These are phyloP conservation scores for Pestalotiopsis sp. DNA, from an alignment of 2,329 filamentous ascomycete genomes.

Conservation along the genomic window DNA sequence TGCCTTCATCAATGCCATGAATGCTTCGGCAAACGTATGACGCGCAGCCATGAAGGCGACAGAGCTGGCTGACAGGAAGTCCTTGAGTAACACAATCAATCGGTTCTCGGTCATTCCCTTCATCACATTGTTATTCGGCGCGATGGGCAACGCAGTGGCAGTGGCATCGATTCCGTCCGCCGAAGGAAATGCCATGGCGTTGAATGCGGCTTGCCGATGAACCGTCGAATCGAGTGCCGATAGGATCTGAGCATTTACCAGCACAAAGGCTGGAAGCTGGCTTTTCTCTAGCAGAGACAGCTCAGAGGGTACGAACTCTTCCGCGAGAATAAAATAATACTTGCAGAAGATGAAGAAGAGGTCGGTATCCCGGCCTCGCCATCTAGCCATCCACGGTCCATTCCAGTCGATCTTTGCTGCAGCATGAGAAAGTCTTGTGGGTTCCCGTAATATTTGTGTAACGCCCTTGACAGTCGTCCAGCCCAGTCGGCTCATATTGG, in stretches of 20 bases:
- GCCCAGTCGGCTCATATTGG: constrained; percentile 57
- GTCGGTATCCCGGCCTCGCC: constrained; percentile 86
- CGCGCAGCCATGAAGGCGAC: constrained; percentile 46
- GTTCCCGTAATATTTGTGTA: constrained; percentile 62
- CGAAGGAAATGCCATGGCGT: constrained; percentile 44
- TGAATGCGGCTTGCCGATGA: constrained; percentile 67
- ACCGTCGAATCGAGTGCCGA: constrained; percentile 80
- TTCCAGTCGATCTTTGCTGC: constrained; percentile 80
- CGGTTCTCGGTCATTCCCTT: constrained; percentile 88
- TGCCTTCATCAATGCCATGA: constrained; percentile 72
- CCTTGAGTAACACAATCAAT: constrained; percentile 78
- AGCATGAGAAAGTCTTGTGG: constrained; percentile 65
- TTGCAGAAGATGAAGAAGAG: constrained; percentile 92
- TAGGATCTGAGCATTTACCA: constrained; percentile 82
- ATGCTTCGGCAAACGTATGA: constrained; percentile 75
- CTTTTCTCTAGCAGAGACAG: constrained; percentile 57
- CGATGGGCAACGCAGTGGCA: constrained; percentile 62
- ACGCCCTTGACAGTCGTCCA: constrained; percentile 55
- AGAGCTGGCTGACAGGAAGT: constrained; percentile 64
- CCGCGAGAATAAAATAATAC: constrained; percentile 78
- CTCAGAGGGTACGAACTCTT: constrained; percentile 67
- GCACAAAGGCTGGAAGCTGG: constrained; percentile 74
- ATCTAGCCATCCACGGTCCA: constrained; percentile 81
- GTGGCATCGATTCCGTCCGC: constrained; percentile 63
- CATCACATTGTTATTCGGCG: constrained; percentile 66